Percentiles rank a stretch among this genome's conserved stretches.
These are phyloP conservation scores for Aspergillus biplanus DNA, from an alignment of 495 filamentous ascomycete species.

Conservation along the genomic window DNA sequence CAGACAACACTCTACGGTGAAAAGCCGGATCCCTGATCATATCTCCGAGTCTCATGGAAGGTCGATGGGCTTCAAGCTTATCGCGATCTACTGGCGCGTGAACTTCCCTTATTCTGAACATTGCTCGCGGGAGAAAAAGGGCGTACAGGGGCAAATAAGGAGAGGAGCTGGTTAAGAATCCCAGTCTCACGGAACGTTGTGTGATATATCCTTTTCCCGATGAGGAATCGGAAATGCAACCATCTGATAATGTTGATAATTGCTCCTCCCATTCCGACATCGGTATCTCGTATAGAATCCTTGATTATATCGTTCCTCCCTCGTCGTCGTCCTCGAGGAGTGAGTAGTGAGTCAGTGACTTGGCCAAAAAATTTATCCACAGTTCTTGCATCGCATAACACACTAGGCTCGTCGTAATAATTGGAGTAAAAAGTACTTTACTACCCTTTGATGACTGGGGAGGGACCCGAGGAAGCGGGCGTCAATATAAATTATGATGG, in stretches of 20 bases:
- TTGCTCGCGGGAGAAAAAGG: neutral
- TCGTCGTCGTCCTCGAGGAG: neutral
- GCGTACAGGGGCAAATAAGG: neutral
- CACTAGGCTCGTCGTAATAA: neutral
- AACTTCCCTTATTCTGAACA: neutral
- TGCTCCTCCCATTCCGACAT: neutral
- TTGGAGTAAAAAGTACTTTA: neutral
- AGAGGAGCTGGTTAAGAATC: too few species aligned
- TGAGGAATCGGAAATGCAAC: conserved; percentile 10
- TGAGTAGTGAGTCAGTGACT: too few species aligned
- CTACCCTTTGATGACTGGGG: neutral
- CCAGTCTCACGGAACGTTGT: neutral
- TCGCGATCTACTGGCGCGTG: neutral
- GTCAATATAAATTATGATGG: neutral
- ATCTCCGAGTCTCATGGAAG: neutral
- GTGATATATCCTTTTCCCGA: conserved; percentile 7
- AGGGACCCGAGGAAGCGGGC: neutral
- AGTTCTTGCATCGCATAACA: neutral
- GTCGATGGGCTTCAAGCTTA: neutral
- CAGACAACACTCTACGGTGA: neutral
- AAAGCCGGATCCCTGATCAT: neutral
- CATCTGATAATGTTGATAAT: conserved; percentile 19
- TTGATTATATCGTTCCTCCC: neutral
- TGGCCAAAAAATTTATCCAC: too few species aligned
- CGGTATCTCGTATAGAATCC: conserved; percentile 4